Percentiles rank a stretch among this genome's conserved stretches.
These are phyloP conservation scores for Neofusicoccum sp. DNA, from an alignment of 2,329 filamentous ascomycete species.

Conservation along the genomic window DNA sequence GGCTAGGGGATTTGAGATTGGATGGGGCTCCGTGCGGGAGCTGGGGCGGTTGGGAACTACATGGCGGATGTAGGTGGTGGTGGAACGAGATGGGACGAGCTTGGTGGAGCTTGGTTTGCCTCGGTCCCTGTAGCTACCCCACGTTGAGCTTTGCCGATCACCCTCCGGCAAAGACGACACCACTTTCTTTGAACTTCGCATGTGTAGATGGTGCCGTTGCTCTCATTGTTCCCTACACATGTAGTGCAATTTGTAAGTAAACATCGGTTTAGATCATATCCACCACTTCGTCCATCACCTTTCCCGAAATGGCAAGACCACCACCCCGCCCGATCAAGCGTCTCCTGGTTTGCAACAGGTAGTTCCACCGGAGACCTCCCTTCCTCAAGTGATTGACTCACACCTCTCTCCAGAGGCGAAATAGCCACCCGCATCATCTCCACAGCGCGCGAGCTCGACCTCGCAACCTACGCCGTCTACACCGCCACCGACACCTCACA, in stretches of 20 bases:
- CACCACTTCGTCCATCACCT: background rate
- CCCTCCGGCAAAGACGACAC: background rate
- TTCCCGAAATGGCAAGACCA: slow-evolving; percentile 24
- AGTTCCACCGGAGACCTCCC: slow-evolving; percentile 35
- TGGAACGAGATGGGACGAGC: background rate
- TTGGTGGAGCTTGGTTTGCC: slow-evolving; percentile 18
- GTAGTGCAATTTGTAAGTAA: background rate
- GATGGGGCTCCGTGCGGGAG: background rate
- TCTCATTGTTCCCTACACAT: too few relatives aligned
- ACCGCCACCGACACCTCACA: slow-evolving; percentile 59
- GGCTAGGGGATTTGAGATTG: background rate
- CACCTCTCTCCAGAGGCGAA: slow-evolving; percentile 48
- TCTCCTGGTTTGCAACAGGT: slow-evolving; percentile 55
- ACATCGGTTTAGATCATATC: slow-evolving; percentile 25
- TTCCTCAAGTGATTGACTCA: background rate
- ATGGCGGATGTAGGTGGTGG: background rate
- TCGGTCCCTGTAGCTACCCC: slow-evolving; percentile 17
- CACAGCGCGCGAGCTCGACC: slow-evolving; percentile 60
- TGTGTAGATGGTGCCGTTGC: background rate
- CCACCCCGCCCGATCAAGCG: slow-evolving; percentile 47
- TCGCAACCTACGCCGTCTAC: slow-evolving; percentile 61
- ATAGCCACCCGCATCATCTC: slow-evolving; percentile 64
- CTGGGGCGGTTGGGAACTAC: background rate
- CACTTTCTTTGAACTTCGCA: background rate
- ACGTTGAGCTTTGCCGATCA: slow-evolving; percentile 11